These are phyloP conservation scores for Earliella scabrosa DNA, from an alignment of 1,284 basidiomycete species.

Conservation along the genomic window DNA sequence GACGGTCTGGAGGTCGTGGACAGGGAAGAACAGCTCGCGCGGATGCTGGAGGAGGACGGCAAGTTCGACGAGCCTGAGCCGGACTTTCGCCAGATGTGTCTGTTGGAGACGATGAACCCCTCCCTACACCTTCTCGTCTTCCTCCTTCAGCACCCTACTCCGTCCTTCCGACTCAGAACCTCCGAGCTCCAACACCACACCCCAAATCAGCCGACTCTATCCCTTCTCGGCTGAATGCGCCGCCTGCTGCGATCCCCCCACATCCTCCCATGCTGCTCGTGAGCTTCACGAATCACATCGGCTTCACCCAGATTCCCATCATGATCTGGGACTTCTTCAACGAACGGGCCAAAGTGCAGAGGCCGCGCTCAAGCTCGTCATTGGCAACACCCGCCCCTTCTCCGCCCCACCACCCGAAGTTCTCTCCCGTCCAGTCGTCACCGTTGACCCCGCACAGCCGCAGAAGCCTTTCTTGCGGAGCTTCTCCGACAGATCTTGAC, in stretches of 20 bases:
- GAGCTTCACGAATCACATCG: slow-evolving; percentile 87
- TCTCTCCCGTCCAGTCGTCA: slow-evolving; percentile 12
- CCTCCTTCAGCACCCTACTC: slow-evolving; percentile 48
- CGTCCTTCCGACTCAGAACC: slow-evolving; percentile 38
- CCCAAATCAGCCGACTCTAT: slow-evolving; percentile 26
- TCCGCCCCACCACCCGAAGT: slow-evolving; percentile 36
- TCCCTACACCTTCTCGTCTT: slow-evolving; percentile 45
- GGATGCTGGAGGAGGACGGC: slow-evolving; percentile 72
- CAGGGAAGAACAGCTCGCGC: slow-evolving; percentile 76
- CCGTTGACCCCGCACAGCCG: slow-evolving; percentile 13
- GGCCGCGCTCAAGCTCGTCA: slow-evolving; percentile 79
- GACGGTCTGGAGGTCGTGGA: slow-evolving; percentile 73
- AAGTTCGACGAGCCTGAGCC: slow-evolving; percentile 73
- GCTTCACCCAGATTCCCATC: slow-evolving; percentile 84
- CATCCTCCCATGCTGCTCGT: slow-evolving; percentile 88
- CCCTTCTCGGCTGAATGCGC: slow-evolving; percentile 40
- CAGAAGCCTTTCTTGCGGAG: slow-evolving; percentile 30
- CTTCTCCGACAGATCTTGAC: slow-evolving; percentile 63
- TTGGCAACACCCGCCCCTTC: slow-evolving; percentile 69
- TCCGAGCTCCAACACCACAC: slow-evolving; percentile 26
- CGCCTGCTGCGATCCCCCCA: slow-evolving; percentile 68
- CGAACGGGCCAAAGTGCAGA: slow-evolving; percentile 87
- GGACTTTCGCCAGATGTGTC: slow-evolving; percentile 28
- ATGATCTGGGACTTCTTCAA: slow-evolving; percentile 96
- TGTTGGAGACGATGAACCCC: slow-evolving; percentile 40